phyloP scores from a whole-genome alignment of 2,329 filamentous ascomycete genomes.

The Colletotrichum ledebouriae region DNA sequence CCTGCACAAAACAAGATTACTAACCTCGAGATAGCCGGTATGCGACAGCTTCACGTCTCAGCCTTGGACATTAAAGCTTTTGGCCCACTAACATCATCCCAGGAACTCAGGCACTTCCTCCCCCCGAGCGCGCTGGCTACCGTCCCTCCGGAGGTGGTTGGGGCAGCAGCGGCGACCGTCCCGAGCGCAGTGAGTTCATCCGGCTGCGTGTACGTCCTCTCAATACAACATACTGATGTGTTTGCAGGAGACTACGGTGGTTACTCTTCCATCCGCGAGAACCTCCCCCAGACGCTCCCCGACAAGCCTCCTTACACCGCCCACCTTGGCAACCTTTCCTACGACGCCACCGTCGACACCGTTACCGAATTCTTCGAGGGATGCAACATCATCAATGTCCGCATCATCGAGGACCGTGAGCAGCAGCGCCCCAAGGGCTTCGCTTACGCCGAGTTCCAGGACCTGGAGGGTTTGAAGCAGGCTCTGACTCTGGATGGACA shows the following conservation, averaged over 20 bases:
- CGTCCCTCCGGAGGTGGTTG: constrained; percentile 49
- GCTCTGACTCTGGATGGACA: constrained; percentile 86
- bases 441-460: constrained; percentile 94
- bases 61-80: neutral
- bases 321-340: constrained; percentile 96
- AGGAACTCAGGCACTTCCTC: constrained; percentile 71
- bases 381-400: constrained; percentile 89
- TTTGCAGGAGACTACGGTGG: constrained; percentile 39
- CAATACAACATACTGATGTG: constrained; percentile 11
- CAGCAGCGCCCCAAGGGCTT: constrained; percentile 97
- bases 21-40: constrained; percentile 55
- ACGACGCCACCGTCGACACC: constrained; percentile 88
- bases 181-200: constrained; percentile 57
- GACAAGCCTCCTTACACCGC: constrained; percentile 95
- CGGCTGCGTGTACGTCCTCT: neutral
- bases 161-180: constrained; percentile 52
- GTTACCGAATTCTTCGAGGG: constrained; percentile 88
- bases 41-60: constrained; percentile 42
- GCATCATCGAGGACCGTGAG: constrained; percentile 96
- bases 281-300: constrained; percentile 67
- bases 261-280: constrained; percentile 68
- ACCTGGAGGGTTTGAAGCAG: constrained; percentile 89
- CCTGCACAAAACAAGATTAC: constrained; percentile 36
- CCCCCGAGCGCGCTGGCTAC: constrained; percentile 59
- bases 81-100: constrained; percentile 22